Percentiles rank a stretch among this genome's conserved stretches.
phyloP scores from a whole-genome alignment of 2,329 filamentous ascomycete species.

The Calonectria henricotiae region DNA sequence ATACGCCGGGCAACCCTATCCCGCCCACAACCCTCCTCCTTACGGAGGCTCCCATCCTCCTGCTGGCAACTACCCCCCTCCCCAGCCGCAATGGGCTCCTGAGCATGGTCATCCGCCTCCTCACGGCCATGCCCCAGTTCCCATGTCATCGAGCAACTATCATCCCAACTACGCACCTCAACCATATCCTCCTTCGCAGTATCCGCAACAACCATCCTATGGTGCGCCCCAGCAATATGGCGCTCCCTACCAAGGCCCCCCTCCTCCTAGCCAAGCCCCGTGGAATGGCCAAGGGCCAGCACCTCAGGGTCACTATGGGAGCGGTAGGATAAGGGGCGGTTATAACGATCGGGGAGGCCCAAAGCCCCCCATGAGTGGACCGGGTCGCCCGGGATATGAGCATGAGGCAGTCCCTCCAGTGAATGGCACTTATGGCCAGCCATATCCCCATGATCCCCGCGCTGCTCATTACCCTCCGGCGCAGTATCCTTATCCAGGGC shows the following conservation, averaged over 20 bases:
- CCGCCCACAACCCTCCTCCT: conserved; percentile 52
- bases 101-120: conserved; percentile 61
- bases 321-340: conserved; percentile 62
- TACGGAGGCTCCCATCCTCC: conserved; percentile 58
- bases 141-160: conserved; percentile 70
- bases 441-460: conserved; percentile 62
- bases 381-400: conserved; percentile 57
- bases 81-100: conserved; percentile 62
- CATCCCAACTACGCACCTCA: conserved; percentile 75
- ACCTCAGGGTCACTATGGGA: conserved; percentile 58
- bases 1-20: conserved; percentile 62
- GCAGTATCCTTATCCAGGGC: conserved; percentile 61
- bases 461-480: conserved; percentile 55
- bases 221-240: conserved; percentile 59
- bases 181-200: conserved; percentile 64
- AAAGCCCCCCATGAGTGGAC: conserved; percentile 55
- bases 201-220: conserved; percentile 65
- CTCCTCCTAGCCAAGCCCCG: conserved; percentile 57
- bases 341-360: conserved; percentile 64
- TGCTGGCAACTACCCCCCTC: conserved; percentile 58
- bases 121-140: conserved; percentile 65
- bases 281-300: conserved; percentile 57
- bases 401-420: conserved; percentile 57
- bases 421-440: conserved; percentile 59
- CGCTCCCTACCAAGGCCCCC: conserved; percentile 58